Percentiles rank a stretch among this genome's conserved stretches.
Conservation (phyloP, 306 rosid species). For the Argentina anserina region DNA sequence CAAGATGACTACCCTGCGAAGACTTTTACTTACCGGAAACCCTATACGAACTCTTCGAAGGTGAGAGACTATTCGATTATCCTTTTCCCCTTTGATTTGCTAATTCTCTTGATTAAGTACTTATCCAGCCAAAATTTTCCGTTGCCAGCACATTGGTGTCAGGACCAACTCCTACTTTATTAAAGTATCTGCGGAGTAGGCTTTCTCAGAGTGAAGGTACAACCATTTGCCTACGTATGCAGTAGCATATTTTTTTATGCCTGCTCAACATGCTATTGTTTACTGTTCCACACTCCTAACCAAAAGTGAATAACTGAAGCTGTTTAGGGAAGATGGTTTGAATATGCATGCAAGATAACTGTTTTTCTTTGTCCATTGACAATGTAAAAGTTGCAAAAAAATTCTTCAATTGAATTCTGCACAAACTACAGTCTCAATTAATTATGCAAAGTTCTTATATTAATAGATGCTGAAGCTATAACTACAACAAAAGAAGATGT, state of each 20-base stretch:
- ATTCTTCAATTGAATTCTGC: background rate
- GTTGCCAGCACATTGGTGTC: constrained; percentile 74
- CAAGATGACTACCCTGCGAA: constrained; percentile 86
- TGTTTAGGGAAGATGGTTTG: background rate
- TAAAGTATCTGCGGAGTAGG: constrained; percentile 76
- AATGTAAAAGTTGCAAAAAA: constrained; percentile 1
- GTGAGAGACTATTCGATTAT: constrained; percentile 33
- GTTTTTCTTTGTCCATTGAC: too few relatives aligned
- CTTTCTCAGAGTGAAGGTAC: constrained; percentile 81
- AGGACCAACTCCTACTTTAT: constrained; percentile 74
- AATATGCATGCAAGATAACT: too few relatives aligned
- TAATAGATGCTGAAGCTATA: constrained; percentile 55
- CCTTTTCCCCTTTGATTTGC: constrained; percentile 9
- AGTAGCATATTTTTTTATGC: background rate
- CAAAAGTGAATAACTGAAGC: background rate
- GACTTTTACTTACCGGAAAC: constrained; percentile 79
- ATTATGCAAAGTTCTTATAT: constrained; percentile 19
- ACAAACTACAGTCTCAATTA: constrained; percentile 2
- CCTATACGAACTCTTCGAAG: constrained; percentile 86
- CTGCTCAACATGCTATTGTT: background rate
- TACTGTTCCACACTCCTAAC: background rate
- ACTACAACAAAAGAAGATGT: constrained; percentile 57
- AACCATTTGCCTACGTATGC: constrained; percentile 16
- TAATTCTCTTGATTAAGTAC: constrained; percentile 17
- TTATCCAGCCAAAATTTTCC: constrained; percentile 25